phyloP scores from a whole-genome alignment of 2,329 filamentous ascomycete genomes.

The Atkinsonella texensis region DNA sequence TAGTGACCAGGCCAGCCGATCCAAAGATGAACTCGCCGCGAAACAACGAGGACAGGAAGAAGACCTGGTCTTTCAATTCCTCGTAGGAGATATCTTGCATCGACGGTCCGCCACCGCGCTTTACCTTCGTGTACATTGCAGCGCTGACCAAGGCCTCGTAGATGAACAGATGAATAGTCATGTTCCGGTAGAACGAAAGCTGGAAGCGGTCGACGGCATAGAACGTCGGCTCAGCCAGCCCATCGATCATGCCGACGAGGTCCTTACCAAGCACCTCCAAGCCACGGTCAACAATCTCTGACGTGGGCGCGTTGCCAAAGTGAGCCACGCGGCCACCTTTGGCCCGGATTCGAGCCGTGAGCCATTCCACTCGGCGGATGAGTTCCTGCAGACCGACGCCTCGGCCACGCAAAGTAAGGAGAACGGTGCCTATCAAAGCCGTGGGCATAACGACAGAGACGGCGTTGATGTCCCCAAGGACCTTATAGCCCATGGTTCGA shows the following conservation, averaged over 20 bases:
- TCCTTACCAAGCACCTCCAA: conserved; percentile 85
- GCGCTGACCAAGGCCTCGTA: conserved; percentile 83
- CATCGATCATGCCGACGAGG: conserved; percentile 68
- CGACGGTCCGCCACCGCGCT: conserved; percentile 74
- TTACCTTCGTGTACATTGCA: conserved; percentile 82
- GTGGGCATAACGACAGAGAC: conserved; percentile 98
- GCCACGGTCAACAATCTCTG: conserved; percentile 75
- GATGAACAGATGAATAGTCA: conserved; percentile 98
- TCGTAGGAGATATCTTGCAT: conserved; percentile 68
- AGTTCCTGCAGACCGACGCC: conserved; percentile 84
- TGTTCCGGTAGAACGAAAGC: conserved; percentile 95
- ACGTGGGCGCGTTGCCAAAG: conserved; percentile 70
- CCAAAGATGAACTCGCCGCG: conserved; percentile 95
- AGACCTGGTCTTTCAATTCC: conserved; percentile 65
- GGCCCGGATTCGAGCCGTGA: conserved; percentile 65
- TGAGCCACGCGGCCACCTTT: conserved; percentile 91
- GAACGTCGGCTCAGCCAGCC: conserved; percentile 80
- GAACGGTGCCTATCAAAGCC: conserved; percentile 83
- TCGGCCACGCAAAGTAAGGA: conserved; percentile 80
- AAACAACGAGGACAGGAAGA: conserved; percentile 88
- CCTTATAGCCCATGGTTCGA: conserved; percentile 80
- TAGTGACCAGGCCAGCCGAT: conserved; percentile 67
- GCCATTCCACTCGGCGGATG: conserved; percentile 79
- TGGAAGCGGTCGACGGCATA: conserved; percentile 95
- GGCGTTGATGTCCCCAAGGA: conserved; percentile 86